These are phyloP conservation scores for Sporothrix mexicana DNA, from an alignment of 2,329 filamentous ascomycete genomes.

Conservation along the genomic window DNA sequence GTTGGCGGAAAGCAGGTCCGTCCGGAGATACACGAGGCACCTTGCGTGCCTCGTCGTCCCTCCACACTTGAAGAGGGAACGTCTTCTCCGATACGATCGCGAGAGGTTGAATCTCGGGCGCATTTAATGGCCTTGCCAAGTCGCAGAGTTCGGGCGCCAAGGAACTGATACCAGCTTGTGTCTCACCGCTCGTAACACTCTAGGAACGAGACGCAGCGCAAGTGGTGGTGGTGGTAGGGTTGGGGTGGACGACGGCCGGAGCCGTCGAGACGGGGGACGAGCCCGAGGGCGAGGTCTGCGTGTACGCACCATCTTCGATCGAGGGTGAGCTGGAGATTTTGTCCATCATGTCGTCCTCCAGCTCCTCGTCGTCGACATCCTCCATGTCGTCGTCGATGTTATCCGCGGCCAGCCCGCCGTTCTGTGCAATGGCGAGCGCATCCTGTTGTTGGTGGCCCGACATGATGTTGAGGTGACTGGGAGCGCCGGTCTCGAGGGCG, in stretches of 20 bases:
- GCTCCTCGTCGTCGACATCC: conserved; percentile 68
- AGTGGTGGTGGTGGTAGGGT: not conserved
- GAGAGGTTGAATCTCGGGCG: not conserved
- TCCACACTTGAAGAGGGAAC: conserved; percentile 37
- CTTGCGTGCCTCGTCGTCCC: conserved; percentile 22
- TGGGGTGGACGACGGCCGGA: not conserved
- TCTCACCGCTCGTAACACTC: not conserved
- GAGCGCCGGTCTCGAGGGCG: conserved; percentile 21
- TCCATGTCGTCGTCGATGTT: conserved; percentile 68
- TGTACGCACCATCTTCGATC: conserved; percentile 96
- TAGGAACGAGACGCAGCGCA: conserved; percentile 12
- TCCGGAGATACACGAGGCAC: conserved; percentile 45
- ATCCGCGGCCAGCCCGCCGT: conserved; percentile 59
- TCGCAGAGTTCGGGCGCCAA: not conserved
- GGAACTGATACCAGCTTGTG: conserved; percentile 29
- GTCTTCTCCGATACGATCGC: conserved; percentile 6
- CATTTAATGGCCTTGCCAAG: conserved; percentile 19
- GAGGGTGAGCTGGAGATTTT: conserved; percentile 98
- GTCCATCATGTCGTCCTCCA: conserved; percentile 90
- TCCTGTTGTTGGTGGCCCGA: conserved; percentile 56
- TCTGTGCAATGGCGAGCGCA: conserved; percentile 65
- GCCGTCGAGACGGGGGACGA: conserved; percentile 40
- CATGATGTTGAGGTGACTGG: conserved; percentile 43
- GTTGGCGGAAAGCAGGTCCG: conserved; percentile 49
- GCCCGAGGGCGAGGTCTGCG: conserved; percentile 41